Evolutionary conservation across 495 filamentous ascomycete species (phyloP), one percentile per base, ranked within the genome.

Genomic region (Pseudoneurospora amorphoporcata): DNA sequence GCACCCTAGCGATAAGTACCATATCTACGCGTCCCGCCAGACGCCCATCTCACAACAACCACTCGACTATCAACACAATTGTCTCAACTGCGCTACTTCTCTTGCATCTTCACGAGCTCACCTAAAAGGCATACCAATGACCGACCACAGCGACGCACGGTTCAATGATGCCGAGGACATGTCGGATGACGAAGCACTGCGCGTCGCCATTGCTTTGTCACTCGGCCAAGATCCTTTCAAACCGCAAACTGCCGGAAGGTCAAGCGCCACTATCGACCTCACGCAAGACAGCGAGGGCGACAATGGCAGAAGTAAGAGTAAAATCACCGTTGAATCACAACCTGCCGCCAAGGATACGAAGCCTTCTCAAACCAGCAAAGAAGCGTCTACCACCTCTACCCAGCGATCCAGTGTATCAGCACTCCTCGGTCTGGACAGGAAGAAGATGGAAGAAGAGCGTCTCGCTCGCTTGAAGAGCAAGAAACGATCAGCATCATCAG

Each of bases 401-500:
- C 53, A 35, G 29, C 2, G 29, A 8, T 69, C 12, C 39, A 45
- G 35, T n/a, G 40, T 72, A 69, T 73, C 69, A 3, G 71, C 73
- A 2, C 69, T 79, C 0, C 70, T 85, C 4, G 89, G 88, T 0
- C 79, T 94, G 0, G 86, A 97, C 79, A 87, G 94, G 10, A 92
- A 91, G 78, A 85, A 90, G 73, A 95, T 97, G 93, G 95, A 98
- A 75, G 83, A 90, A 76, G 95, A 96, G 76, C 87, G 95, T 29
- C 85, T 97, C 9, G 90, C 90, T 19, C 86, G 94, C 43, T 72
- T 87, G 6, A 65, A 65, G 53, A 35, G 35, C 53, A 80, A 83
- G 23, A 91, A 92, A 75, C 84, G 90, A 72, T 89, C 91, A 78
- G 81, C 86, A n/a, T 71, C 79, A 32, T 69, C 72, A 58, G 69